Evolutionary conservation across 2,329 filamentous ascomycete species (phyloP).

Genomic region (Leptosphaerulina australis): DNA sequence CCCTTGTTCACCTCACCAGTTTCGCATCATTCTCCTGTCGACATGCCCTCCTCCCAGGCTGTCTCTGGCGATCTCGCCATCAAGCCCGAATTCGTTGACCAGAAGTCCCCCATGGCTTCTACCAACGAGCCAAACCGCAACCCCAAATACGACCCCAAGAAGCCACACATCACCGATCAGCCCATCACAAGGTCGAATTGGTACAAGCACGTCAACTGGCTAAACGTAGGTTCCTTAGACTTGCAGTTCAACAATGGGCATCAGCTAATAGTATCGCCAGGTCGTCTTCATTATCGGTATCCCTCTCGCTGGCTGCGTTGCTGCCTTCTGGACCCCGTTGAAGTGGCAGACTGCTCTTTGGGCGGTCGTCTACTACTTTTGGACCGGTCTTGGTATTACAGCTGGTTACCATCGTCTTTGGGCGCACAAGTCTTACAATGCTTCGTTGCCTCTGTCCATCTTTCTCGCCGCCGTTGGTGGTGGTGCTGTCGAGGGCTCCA

Average conservation of each 20-base stretch:
- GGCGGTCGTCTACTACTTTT: constrained; percentile 81
- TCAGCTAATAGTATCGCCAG: constrained; percentile 59
- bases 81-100: constrained; percentile 56
- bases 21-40: constrained; percentile 7
- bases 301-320: constrained; percentile 74
- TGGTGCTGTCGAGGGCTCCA: constrained; percentile 58
- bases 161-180: constrained; percentile 83
- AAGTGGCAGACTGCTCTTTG: constrained; percentile 74
- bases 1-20: constrained; percentile 24
- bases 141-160: constrained; percentile 65
- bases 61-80: constrained; percentile 56
- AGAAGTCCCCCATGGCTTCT: constrained; percentile 56
- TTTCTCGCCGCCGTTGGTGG: constrained; percentile 57
- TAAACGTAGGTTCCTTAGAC: constrained; percentile 66
- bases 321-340: constrained; percentile 80
- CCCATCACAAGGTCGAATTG: constrained; percentile 83
- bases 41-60: constrained; percentile 61
- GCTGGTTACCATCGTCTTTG: constrained; percentile 76
- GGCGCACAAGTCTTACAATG: constrained; percentile 60
- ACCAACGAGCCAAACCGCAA: constrained; percentile 59
- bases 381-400: constrained; percentile 71
- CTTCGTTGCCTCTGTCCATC: constrained; percentile 52
- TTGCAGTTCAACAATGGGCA: neutral
- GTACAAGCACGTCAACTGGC: constrained; percentile 94
- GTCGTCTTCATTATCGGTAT: constrained; percentile 79